Base-by-base conservation (phyloP, 2,329 filamentous ascomycete species). In the Venturiaceae sp. region DNA sequence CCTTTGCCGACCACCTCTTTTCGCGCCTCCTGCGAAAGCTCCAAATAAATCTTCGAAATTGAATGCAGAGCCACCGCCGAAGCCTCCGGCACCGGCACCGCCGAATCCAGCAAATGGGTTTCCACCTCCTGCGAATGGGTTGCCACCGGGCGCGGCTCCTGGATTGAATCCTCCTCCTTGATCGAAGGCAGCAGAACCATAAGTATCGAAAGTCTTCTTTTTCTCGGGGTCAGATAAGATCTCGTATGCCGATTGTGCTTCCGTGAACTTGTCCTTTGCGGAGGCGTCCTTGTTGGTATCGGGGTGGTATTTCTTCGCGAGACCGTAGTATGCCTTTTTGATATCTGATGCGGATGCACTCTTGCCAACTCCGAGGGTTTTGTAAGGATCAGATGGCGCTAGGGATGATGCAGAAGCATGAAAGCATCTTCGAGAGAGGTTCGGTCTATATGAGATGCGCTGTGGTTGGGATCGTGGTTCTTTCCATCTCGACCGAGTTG, bases 21-120 rank as follows among this genome's bases (percentile, higher is more conserved):
- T 66, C 46, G 74, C 63, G 30, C 67, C 60, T 41, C 66, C 66
- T 55, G 83, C 81, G 68, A 96, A 96, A 7, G 90, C 90, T 55
- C 86, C 88, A 71, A 99, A 97, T 11, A 99, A 77, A 72, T 99
- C 94, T 63, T 97, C 94, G 63, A 99, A 96, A 70, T 95, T 95
- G 78, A 97, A 92, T 63, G 92, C 89, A 1, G 82, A 82, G 14
- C 87, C 83, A 32, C 85, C 85, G 26, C 77, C 74, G 65, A 80
- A 80, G 8, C 74, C 75, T 58, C 75, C 75, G 54, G 81, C 80
- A 34, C 79, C 77, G n/a, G 77, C 76, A 33, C 78, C 78, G 34
- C 66, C 65, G 52, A 76, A 76, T 14, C 79, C 77, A 13, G 13
- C 57, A 36, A 57, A 57, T 7, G 55, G 55, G 30, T 54, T 54